These are phyloP conservation scores for Potentilla sterilis DNA, from an alignment of 306 rosid species.

Conservation along the genomic window DNA sequence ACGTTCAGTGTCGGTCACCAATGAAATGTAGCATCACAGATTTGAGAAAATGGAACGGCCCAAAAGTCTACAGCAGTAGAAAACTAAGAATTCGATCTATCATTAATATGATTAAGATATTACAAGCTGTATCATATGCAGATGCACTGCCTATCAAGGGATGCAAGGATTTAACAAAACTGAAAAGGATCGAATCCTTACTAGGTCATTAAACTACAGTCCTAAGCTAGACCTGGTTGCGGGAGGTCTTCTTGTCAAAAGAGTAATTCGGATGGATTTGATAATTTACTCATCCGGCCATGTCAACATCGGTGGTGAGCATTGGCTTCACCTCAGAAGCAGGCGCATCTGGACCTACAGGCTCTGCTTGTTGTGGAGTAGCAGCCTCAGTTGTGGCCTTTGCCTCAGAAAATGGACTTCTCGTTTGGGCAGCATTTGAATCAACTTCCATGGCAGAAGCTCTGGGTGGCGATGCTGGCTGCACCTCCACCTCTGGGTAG, in stretches of 20 bases:
- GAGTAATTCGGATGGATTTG: not conserved
- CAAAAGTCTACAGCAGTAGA: not conserved
- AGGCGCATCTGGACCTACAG: constrained; percentile 44
- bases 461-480: constrained; percentile 87
- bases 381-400: constrained; percentile 56
- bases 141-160: not conserved
- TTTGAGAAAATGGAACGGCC: not conserved
- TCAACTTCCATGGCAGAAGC: constrained; percentile 78
- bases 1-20: constrained; percentile 5
- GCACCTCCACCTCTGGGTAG: constrained; percentile 93
- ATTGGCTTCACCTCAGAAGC: constrained; percentile 56
- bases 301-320: constrained; percentile 47
- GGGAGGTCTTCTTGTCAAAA: constrained; percentile 1
- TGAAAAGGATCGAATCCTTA: not conserved
- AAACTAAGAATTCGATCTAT: not conserved
- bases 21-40: not conserved
- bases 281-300: constrained; percentile 33
- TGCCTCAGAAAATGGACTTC: constrained; percentile 59
- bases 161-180: constrained; percentile 14
- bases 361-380: constrained; percentile 41
- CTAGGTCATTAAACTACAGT: not conserved
- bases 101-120: not conserved
- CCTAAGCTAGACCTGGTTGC: not conserved
- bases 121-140: constrained; percentile 13
- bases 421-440: constrained; percentile 46